A percentile compares a stretch with the other conserved stretches of the same genome.
These are phyloP conservation scores for Phalaenopsis hybrid DNA, from an alignment of 116 monocot species.

Conservation along the genomic window DNA sequence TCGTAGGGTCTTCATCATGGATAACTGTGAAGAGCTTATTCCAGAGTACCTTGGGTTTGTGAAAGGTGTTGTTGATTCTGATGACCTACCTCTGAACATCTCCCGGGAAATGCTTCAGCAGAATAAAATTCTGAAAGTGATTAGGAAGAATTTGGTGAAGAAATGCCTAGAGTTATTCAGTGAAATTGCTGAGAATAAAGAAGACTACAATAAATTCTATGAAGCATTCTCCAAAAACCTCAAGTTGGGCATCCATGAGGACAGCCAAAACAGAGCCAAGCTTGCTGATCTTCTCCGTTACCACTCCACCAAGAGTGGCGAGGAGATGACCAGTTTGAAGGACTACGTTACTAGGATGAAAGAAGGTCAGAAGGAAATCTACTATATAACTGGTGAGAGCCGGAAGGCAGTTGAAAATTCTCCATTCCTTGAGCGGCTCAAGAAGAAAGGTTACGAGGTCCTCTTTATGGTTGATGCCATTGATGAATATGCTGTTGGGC, in stretches of 20 bases:
- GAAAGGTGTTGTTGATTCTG: constrained; percentile 29
- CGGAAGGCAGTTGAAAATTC: constrained; percentile 29
- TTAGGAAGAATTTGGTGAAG: constrained; percentile 33
- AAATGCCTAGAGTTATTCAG: constrained; percentile 24
- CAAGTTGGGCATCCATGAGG: constrained; percentile 25
- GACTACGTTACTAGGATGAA: constrained; percentile 32
- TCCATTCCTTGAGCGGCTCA: constrained; percentile 25
- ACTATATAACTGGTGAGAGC: constrained; percentile 30
- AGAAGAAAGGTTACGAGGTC: constrained; percentile 23
- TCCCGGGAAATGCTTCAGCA: constrained; percentile 27
- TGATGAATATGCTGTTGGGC: constrained; percentile 22
- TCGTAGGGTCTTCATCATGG: constrained; percentile 28
- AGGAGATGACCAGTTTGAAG: constrained; percentile 28
- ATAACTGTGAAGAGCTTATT: constrained; percentile 31
- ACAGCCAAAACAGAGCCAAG: constrained; percentile 21
- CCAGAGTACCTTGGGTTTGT: constrained; percentile 22
- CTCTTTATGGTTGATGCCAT: constrained; percentile 31
- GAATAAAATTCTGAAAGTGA: constrained; percentile 33
- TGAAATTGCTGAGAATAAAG: constrained; percentile 29
- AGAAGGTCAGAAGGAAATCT: constrained; percentile 28
- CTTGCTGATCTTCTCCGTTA: constrained; percentile 16
- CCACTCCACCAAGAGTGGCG: constrained; percentile 28
- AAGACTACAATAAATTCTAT: constrained; percentile 25
- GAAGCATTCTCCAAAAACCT: constrained; percentile 25
- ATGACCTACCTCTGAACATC: constrained; percentile 28